phyloP scores from a whole-genome alignment of 1,284 basidiomycete species.

The Boletus subluridellus region DNA sequence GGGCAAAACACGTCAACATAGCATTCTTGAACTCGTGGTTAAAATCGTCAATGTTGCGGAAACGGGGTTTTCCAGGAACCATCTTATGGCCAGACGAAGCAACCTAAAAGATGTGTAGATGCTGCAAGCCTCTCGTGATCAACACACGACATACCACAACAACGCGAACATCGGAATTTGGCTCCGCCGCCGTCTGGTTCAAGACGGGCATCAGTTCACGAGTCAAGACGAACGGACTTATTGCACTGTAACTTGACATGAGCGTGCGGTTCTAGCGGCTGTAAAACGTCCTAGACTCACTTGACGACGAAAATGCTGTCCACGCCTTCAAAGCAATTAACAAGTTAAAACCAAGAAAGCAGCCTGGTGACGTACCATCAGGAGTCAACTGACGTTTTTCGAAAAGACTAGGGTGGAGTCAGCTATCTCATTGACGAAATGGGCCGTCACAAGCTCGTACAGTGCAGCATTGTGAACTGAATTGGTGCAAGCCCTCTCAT shows the following conservation, averaged over 20 bases:
- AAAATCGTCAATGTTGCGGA: slow-evolving; percentile 40
- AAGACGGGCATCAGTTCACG: slow-evolving; percentile 38
- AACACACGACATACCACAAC: slow-evolving; percentile 38
- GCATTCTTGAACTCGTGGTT: slow-evolving; percentile 36
- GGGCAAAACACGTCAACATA: slow-evolving; percentile 26
- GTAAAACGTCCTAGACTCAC: slow-evolving; percentile 29
- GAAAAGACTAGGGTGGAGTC: slow-evolving; percentile 11
- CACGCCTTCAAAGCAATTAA: slow-evolving; percentile 31
- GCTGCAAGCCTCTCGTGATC: background rate
- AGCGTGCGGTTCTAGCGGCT: background rate
- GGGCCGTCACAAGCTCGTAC: slow-evolving; percentile 29
- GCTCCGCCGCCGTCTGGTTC: no score
- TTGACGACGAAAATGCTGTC: slow-evolving; percentile 43
- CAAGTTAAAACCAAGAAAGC: background rate
- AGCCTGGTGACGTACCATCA: slow-evolving; percentile 32
- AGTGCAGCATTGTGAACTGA: slow-evolving; percentile 54
- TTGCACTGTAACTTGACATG: slow-evolving; percentile 35
- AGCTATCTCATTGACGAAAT: background rate
- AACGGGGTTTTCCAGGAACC: slow-evolving; percentile 27
- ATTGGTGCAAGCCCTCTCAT: background rate
- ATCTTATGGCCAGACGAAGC: slow-evolving; percentile 25
- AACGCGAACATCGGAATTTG: no score
- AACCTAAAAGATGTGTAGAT: slow-evolving; percentile 11
- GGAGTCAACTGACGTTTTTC: slow-evolving; percentile 26
- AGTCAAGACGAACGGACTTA: slow-evolving; percentile 48